Conservation (phyloP, 495 filamentous ascomycete species). For the Parathielavia hyrcaniae region DNA sequence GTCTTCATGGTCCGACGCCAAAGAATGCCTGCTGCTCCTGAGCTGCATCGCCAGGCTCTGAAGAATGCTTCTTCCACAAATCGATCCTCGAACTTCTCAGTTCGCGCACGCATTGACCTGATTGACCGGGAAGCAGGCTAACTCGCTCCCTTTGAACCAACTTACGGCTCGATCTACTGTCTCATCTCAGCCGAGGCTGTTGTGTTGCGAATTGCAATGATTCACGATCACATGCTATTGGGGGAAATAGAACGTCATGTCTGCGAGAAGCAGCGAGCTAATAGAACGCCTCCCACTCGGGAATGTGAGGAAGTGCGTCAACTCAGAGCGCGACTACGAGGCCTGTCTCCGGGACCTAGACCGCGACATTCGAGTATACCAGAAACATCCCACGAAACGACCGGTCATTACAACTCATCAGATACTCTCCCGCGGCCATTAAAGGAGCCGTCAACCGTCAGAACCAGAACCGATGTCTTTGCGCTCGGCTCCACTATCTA, state of each 20-base stretch:
- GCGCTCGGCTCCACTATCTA: constrained; percentile 1
- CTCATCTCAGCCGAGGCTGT: neutral
- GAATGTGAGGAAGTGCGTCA: constrained; percentile 3
- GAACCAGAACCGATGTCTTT: constrained; percentile 3
- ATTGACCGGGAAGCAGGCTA: neutral
- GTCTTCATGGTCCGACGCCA: neutral
- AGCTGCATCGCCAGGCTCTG: neutral
- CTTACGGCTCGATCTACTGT: neutral
- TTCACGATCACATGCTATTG: neutral
- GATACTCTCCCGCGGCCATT: constrained; percentile 4
- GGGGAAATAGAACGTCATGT: constrained; percentile 7
- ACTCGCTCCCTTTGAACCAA: neutral
- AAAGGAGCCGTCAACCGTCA: constrained; percentile 7
- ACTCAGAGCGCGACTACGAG: neutral
- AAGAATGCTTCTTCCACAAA: neutral
- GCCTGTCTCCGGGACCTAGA: constrained; percentile 3
- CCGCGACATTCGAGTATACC: constrained; percentile 1
- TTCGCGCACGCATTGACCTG: constrained; percentile 2
- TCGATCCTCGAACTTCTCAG: neutral
- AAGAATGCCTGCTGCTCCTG: constrained; percentile 2
- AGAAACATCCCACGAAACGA: constrained; percentile 7
- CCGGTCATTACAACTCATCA: constrained; percentile 1
- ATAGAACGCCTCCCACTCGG: constrained; percentile 2
- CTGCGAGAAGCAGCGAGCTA: neutral
- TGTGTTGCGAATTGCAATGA: neutral